Base-by-base conservation (phyloP, 1,139 yeast genomes). In the Sugiyamaella grinbergsii region DNA sequence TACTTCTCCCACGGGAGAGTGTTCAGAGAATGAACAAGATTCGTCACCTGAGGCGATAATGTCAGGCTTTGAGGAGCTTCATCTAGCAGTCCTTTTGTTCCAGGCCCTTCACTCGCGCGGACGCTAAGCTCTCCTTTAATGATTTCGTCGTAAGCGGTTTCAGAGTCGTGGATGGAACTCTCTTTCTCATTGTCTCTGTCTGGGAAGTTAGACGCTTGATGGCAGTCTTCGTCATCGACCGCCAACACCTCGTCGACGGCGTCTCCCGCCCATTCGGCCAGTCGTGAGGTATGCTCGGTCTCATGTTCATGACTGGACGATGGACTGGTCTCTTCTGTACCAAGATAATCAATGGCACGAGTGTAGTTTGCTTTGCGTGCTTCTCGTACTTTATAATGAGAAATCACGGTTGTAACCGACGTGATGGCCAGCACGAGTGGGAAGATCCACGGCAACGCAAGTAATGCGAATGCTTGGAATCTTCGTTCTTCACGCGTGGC, bases 1-100 rank as follows among this genome's bases (percentile, higher is more conserved):
- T 67, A 84, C 65, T 86, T 88, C 32, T 72, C 70, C 95, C 95
- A 88, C 1, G 71, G 64, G n/a, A 87, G 66, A 2, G 67, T 61
- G 66, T 87, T 86, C 63, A 88, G 72, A 55, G 76, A 76, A 18
- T 70, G 68, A 33, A 85, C 76, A 50, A 83, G 82, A 23, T 66
- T 71, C 43, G 67, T 58, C 62, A 85, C 91, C 18, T 56, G 42
- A 3, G 51, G 42, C 5, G 53, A 46, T 32, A 68, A 53, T 10
- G 49, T 43, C 20, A 61, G 50, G 23, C 38, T 31, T 51, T 65
- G 52, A 5, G 60, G 60, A 1, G 60, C 56, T 16, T 57, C 50
- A 28, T 55, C 58, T 13, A 59, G 38, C 38, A 59, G 53, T 5
- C 62, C 64, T 8, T 53, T 47, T 16, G 47, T 42, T 5, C 59